Conservation (phyloP, 2,329 filamentous ascomycete genomes). For the Diaporthe vexans region DNA sequence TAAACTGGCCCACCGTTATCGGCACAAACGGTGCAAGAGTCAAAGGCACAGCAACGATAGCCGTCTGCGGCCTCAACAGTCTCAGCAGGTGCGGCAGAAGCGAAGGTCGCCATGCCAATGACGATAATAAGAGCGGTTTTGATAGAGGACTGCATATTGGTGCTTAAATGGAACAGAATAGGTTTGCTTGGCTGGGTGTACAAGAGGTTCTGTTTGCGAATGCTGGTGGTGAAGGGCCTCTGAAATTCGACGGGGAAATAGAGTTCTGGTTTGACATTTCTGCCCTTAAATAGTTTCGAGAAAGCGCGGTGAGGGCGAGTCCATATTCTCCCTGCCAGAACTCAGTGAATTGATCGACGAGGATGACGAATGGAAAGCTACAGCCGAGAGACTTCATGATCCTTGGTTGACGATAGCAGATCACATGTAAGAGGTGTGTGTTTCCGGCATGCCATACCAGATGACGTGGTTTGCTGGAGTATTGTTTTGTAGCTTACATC, state of each 20-base stretch:
- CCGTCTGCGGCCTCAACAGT: neutral
- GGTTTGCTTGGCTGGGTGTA: too few species aligned
- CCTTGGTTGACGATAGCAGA: too few species aligned
- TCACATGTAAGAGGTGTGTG: too few species aligned
- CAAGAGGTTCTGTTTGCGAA: neutral
- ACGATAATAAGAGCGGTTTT: slow-evolving; percentile 1
- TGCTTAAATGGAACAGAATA: neutral
- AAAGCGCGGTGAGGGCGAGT: too few species aligned
- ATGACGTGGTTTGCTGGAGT: neutral
- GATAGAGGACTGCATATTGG: slow-evolving; percentile 15
- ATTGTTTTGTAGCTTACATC: neutral
- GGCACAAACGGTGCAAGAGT: neutral
- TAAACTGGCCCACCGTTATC: neutral
- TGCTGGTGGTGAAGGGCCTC: neutral
- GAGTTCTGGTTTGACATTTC: too few species aligned
- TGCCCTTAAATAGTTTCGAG: neutral
- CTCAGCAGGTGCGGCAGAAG: neutral
- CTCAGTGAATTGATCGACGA: too few species aligned
- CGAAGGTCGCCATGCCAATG: neutral
- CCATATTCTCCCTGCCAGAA: too few species aligned
- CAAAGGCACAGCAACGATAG: neutral
- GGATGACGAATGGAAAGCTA: too few species aligned
- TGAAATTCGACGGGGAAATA: too few species aligned
- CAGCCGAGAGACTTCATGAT: too few species aligned
- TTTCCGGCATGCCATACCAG: too few species aligned